These are phyloP conservation scores for Phytophthora sojae DNA, from an alignment of 352 stramenopile species.

Conservation along the genomic window DNA sequence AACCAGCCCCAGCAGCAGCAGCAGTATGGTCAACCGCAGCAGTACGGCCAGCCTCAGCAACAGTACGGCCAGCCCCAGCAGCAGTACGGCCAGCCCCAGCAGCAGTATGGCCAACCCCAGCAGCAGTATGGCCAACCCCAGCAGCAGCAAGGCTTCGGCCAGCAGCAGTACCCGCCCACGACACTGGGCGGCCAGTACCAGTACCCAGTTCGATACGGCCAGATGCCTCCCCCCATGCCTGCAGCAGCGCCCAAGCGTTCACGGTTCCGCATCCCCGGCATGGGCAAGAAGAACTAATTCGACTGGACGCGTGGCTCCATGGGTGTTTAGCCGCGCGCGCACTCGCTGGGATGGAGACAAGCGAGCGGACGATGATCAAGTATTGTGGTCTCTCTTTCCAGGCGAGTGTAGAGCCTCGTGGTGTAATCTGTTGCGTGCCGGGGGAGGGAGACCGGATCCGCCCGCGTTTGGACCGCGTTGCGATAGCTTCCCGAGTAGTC, in stretches of 20 bases:
- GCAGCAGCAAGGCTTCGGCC: constrained; percentile 12
- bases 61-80: constrained; percentile 30
- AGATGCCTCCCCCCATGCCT: constrained; percentile 63
- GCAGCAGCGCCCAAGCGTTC: constrained; percentile 65
- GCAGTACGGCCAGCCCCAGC: constrained; percentile 36
- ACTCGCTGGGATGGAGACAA: constrained; percentile 21
- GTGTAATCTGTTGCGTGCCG: constrained; percentile 40
- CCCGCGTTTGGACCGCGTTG: constrained; percentile 21
- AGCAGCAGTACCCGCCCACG: constrained; percentile 41
- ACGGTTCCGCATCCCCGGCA: constrained; percentile 72
- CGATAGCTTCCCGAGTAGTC: constrained; percentile 25
- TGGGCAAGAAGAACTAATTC: constrained; percentile 84
- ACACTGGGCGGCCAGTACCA: constrained; percentile 54
- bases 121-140: constrained; percentile 26
- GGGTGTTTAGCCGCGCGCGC: constrained; percentile 19
- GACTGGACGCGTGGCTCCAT: constrained; percentile 24
- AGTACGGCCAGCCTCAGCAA: constrained; percentile 35
- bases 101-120: constrained; percentile 29
- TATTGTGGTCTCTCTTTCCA: constrained; percentile 20
- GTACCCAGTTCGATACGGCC: constrained; percentile 65
- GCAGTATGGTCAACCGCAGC: constrained; percentile 29
- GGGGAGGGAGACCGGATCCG: constrained; percentile 12
- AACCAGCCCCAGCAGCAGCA: constrained; percentile 22
- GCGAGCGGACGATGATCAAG: constrained; percentile 19
- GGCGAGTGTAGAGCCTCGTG: constrained; percentile 22